These are phyloP conservation scores for Chrysoporthe puriensis DNA, from an alignment of 2,329 filamentous ascomycete genomes.

Conservation along the genomic window DNA sequence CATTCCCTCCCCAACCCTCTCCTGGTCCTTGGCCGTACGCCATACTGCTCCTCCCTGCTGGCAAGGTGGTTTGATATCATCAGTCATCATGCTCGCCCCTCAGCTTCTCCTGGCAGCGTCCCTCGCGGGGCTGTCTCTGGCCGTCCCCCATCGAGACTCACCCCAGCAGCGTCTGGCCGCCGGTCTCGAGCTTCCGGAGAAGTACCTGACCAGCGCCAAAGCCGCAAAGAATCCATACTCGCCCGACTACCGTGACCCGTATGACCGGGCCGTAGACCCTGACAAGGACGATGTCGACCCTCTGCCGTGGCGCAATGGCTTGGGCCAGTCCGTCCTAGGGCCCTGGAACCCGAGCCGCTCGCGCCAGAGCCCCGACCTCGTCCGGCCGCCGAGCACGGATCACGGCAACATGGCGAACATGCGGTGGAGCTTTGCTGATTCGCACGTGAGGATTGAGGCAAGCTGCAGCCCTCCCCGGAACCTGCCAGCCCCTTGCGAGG, in stretches of 20 bases:
- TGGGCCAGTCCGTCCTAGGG: conserved; percentile 68
- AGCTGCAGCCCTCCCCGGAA: no score
- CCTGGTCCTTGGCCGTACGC: no score
- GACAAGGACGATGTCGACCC: conserved; percentile 65
- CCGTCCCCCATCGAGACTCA: conserved; percentile 49
- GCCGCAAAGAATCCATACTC: conserved; percentile 55
- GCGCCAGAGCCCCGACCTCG: conserved; percentile 70
- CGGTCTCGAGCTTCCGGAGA: conserved; percentile 50
- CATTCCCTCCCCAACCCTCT: no score
- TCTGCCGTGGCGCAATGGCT: conserved; percentile 65
- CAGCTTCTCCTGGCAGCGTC: conserved; percentile 31
- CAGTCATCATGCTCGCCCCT: conserved; percentile 19
- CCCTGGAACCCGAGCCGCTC: conserved; percentile 71
- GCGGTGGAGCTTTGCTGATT: conserved; percentile 72
- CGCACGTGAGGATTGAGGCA: conserved; percentile 66
- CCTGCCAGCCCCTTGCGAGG: no score
- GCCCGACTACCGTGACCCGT: conserved; percentile 62
- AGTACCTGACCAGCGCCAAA: conserved; percentile 41
- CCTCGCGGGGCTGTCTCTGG: conserved; percentile 32
- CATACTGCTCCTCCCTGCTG: background rate
- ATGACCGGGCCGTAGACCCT: conserved; percentile 65
- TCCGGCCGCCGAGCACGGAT: conserved; percentile 74
- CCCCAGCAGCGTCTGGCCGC: conserved; percentile 58
- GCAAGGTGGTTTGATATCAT: background rate
- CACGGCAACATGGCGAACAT: conserved; percentile 72